phyloP scores from a whole-genome alignment of 139 green algal genomes.

The Spirogloea muscicola region DNA sequence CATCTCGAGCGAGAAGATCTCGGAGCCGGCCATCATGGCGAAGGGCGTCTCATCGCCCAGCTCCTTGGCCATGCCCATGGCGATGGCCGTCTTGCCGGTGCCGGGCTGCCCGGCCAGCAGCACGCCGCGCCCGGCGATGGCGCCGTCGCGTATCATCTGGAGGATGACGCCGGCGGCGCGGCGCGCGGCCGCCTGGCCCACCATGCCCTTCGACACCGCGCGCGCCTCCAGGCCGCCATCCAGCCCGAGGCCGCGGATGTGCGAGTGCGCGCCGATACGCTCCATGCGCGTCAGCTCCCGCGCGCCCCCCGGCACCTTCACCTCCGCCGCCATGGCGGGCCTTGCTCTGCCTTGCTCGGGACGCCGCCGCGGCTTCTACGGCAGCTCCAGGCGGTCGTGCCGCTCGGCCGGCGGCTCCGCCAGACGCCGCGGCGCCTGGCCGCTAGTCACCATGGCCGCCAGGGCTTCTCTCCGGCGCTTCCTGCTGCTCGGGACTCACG shows the following conservation, averaged over 20 bases:
- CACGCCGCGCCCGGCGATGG: conserved; percentile 91
- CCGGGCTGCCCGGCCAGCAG: conserved; percentile 92
- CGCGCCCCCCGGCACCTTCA: conserved; percentile 23
- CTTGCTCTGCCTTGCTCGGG: too few species aligned
- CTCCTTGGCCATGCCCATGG: conserved; percentile 93
- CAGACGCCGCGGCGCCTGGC: too few species aligned
- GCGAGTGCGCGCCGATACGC: conserved; percentile 92
- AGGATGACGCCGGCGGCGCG: conserved; percentile 93
- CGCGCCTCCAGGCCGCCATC: conserved; percentile 90
- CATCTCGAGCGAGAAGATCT: conserved; percentile 99
- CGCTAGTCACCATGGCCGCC: too few species aligned
- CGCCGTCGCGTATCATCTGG: conserved; percentile 92
- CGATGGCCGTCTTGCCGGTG: conserved; percentile 96
- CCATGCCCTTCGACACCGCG: conserved; percentile 91
- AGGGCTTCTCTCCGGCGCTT: too few species aligned
- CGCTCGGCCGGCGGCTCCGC: too few species aligned
- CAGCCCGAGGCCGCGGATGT: conserved; percentile 95
- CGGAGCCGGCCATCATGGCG: conserved; percentile 91
- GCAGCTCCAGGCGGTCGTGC: too few species aligned
- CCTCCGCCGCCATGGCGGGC: too few species aligned
- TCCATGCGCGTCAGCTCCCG: conserved; percentile 94
- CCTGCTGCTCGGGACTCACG: too few species aligned
- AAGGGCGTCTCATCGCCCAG: conserved; percentile 97
- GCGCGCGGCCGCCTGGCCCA: conserved; percentile 82
- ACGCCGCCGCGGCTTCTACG: too few species aligned